Percentiles rank a stretch among this genome's conserved stretches.
Evolutionary conservation across 306 rosid species (phyloP).

Genomic region (Sophora flavescens): DNA sequence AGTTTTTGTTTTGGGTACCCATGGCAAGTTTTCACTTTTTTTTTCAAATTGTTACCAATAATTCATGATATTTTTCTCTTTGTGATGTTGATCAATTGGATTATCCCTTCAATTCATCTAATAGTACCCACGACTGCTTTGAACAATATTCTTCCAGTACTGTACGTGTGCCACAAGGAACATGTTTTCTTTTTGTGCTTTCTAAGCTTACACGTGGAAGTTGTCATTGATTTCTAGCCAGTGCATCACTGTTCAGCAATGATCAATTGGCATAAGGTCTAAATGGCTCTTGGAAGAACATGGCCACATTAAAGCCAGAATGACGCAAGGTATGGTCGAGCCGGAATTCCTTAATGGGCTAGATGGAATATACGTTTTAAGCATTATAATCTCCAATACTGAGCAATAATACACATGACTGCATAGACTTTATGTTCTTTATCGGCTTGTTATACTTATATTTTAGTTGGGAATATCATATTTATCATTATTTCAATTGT

Average conservation of each 20-base stretch:
- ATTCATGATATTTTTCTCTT: neutral
- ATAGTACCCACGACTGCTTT: conserved; percentile 33
- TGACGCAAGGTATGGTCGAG: conserved; percentile 41
- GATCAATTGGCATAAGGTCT: conserved; percentile 48
- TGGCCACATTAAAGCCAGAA: conserved; percentile 37
- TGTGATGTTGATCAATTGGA: conserved; percentile 17
- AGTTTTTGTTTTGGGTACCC: conserved; percentile 25
- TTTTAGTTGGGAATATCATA: conserved; percentile 16
- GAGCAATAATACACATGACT: conserved; percentile 15
- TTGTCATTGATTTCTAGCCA: conserved; percentile 39
- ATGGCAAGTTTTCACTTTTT: conserved; percentile 1
- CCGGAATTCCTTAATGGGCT: neutral
- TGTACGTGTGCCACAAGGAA: conserved; percentile 35
- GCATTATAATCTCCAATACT: conserved; percentile 24
- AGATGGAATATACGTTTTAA: conserved; percentile 22
- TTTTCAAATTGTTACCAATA: conserved; percentile 10
- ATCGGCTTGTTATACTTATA: neutral
- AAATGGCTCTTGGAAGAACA: conserved; percentile 46
- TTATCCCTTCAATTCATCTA: conserved; percentile 34
- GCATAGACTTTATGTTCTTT: conserved; percentile 12
- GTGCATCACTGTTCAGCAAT: conserved; percentile 46
- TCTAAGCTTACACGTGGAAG: conserved; percentile 41
- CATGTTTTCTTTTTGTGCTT: conserved; percentile 40
- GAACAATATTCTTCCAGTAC: conserved; percentile 36
- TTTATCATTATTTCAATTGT: conserved; percentile 23